Evolutionary conservation across 2,329 filamentous ascomycete genomes (phyloP).

Genomic region (Fusarium nisikadoi): DNA sequence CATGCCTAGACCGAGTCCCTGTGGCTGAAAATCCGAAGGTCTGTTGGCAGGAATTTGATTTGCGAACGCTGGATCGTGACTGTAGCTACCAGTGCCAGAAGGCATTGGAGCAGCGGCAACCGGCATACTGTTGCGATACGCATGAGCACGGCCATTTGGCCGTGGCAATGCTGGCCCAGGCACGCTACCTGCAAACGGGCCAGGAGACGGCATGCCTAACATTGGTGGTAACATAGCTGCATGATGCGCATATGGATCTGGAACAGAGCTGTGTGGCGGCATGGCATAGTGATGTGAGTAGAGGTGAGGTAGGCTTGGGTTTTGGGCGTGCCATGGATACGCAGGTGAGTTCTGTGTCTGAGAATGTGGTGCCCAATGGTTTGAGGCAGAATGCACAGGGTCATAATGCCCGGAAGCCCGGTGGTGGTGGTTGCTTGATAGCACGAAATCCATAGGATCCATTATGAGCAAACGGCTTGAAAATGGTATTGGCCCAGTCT

Average conservation of each 20-base stretch:
- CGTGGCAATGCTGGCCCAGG: conserved; percentile 25
- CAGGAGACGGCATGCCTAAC: conserved; percentile 28
- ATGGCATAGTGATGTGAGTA: conserved; percentile 34
- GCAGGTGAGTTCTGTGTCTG: conserved; percentile 33
- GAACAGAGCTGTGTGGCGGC: conserved; percentile 21
- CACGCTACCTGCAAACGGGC: conserved; percentile 27
- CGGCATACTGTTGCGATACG: conserved; percentile 28
- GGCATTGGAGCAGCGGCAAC: conserved; percentile 6
- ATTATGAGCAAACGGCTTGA: conserved; percentile 29
- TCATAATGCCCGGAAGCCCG: conserved; percentile 42
- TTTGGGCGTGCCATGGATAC: conserved; percentile 41
- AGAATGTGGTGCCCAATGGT: conserved; percentile 41
- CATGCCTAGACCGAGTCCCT: conserved; percentile 18
- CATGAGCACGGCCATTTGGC: conserved; percentile 17
- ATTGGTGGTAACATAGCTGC: conserved; percentile 40
- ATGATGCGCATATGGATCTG: conserved; percentile 37
- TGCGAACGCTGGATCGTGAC: conserved; percentile 34
- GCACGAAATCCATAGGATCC: conserved; percentile 45
- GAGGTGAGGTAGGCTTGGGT: conserved; percentile 28
- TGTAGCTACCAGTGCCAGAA: conserved; percentile 10
- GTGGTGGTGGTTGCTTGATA: conserved; percentile 36
- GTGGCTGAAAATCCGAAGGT: conserved; percentile 34
- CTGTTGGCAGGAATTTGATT: conserved; percentile 37
- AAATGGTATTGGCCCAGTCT: conserved; percentile 2
- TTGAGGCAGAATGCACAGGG: conserved; percentile 43